phyloP scores from a whole-genome alignment of 2,329 filamentous ascomycete genomes.

The Hirsutella minnesotensis region DNA sequence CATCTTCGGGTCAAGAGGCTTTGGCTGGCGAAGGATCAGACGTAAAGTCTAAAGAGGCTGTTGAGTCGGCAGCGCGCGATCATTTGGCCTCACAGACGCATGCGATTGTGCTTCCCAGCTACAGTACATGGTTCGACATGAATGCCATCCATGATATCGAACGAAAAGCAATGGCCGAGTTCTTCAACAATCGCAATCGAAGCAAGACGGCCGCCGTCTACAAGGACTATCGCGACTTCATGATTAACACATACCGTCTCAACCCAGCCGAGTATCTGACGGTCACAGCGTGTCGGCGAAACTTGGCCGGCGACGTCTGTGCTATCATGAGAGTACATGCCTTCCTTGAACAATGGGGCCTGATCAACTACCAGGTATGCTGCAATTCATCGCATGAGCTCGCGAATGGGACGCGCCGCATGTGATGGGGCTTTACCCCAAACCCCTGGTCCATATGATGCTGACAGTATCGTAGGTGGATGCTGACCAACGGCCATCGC shows the following conservation, averaged over 20 bases:
- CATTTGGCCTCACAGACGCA: conserved; percentile 91
- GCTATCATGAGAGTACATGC: conserved; percentile 98
- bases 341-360: conserved; percentile 95
- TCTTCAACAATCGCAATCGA: conserved; percentile 96
- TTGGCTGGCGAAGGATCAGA: conserved; percentile 40
- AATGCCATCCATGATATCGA: conserved; percentile 81
- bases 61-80: conserved; percentile 79
- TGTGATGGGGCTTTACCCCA: too few species aligned
- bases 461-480: conserved; percentile 56
- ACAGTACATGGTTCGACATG: conserved; percentile 99
- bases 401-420: too few species aligned
- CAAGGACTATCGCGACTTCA: conserved; percentile 98
- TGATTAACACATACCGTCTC: conserved; percentile 97
- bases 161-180: conserved; percentile 89
- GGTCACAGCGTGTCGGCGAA: conserved; percentile 88
- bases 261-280: conserved; percentile 95
- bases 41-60: conserved; percentile 63
- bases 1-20: conserved; percentile 25
- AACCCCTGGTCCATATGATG: too few species aligned
- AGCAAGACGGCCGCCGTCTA: conserved; percentile 97
- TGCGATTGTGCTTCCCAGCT: conserved; percentile 91
- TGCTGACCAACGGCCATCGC: conserved; percentile 86
- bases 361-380: conserved; percentile 96
- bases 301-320: conserved; percentile 93
- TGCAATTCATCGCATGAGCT: too few species aligned